A percentile compares a stretch with the other conserved stretches of the same genome.
Conservation (phyloP, 768 basidiomycete genomes). For the Lactarius hengduanensis region DNA sequence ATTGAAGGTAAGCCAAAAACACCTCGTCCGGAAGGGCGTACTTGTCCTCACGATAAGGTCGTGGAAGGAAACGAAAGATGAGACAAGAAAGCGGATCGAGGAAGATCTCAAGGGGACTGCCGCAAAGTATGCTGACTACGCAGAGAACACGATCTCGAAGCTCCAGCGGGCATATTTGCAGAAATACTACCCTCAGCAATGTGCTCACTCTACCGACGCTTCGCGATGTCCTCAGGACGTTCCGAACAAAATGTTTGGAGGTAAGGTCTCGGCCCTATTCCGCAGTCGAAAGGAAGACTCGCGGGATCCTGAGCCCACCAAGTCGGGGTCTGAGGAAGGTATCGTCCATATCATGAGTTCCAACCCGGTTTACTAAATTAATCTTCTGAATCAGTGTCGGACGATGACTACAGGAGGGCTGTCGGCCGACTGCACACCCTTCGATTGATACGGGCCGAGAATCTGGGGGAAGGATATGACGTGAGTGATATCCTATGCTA, state of each 20-base stretch:
- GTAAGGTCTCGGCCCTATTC: neutral
- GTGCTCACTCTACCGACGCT: neutral
- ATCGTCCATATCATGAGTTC: neutral
- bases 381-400: neutral
- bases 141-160: neutral
- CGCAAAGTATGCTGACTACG: neutral
- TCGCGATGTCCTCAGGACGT: neutral
- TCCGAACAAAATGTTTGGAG: neutral
- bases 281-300: neutral
- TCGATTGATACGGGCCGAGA: neutral
- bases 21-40: neutral
- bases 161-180: neutral
- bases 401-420: neutral
- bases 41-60: neutral
- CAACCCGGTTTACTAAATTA: neutral
- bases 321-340: neutral
- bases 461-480: neutral
- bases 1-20: neutral
- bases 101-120: neutral
- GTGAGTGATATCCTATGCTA: neutral
- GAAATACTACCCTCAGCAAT: neutral
- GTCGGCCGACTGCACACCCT: neutral
- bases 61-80: neutral
- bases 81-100: neutral
- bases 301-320: neutral